Percentiles rank a stretch among this genome's conserved stretches.
Evolutionary conservation across 1,139 yeast species (phyloP).

Genomic region (Arxiozyma telluris): DNA sequence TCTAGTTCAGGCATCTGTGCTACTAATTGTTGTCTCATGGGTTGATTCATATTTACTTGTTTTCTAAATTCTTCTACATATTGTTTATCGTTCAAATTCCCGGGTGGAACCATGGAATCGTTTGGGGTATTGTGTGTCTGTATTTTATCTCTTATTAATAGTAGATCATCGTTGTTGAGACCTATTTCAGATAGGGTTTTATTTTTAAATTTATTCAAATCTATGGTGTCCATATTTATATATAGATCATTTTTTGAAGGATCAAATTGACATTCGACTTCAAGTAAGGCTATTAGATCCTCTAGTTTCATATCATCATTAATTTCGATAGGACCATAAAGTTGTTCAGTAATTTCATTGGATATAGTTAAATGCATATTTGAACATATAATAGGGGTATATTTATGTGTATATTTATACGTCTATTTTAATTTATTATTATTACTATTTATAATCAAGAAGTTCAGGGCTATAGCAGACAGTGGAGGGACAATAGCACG

Average conservation of each 20-base stretch:
- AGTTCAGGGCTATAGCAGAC: too few species aligned
- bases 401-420: background rate
- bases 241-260: constrained; percentile 41
- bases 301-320: constrained; percentile 54
- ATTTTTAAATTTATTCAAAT: constrained; percentile 19
- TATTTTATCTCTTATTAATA: constrained; percentile 35
- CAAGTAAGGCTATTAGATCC: constrained; percentile 70
- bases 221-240: constrained; percentile 40
- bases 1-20: constrained; percentile 38
- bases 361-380: constrained; percentile 26
- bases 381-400: background rate
- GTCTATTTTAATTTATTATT: constrained; percentile 28
- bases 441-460: constrained; percentile 37
- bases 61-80: constrained; percentile 46
- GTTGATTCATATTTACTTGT: constrained; percentile 38
- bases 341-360: constrained; percentile 24
- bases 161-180: constrained; percentile 48
- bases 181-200: constrained; percentile 41
- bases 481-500: too few species aligned
- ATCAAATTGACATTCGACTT: constrained; percentile 58
- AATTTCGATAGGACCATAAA: constrained; percentile 30
- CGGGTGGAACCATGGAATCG: constrained; percentile 7
- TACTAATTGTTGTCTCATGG: constrained; percentile 32
- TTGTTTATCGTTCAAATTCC: constrained; percentile 26
- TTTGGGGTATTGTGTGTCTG: background rate